Conservation (phyloP, 768 basidiomycete genomes). For the Mycena maculata region DNA sequence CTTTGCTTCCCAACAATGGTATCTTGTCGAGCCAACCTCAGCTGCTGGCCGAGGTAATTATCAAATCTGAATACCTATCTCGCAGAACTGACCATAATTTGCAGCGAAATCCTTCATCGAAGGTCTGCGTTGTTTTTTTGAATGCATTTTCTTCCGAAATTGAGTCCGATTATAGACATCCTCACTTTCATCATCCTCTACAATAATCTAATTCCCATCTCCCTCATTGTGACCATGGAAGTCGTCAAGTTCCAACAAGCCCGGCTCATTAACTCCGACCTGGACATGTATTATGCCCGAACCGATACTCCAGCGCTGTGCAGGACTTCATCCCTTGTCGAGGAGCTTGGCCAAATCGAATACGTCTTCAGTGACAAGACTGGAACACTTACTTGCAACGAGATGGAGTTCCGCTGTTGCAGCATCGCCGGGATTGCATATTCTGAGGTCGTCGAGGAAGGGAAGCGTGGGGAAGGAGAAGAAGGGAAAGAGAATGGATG, state of each 20-base stretch:
- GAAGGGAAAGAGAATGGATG: constrained; percentile 70
- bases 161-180: constrained; percentile 70
- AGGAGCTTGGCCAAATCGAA: constrained; percentile 98
- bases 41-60: constrained; percentile 72
- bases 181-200: constrained; percentile 98
- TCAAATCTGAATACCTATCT: constrained; percentile 8
- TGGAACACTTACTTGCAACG: constrained; percentile 95
- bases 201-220: constrained; percentile 99
- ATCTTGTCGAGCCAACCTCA: constrained; percentile 74
- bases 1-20: constrained; percentile 90
- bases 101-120: constrained; percentile 85
- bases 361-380: constrained; percentile 97
- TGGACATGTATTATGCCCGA: constrained; percentile 97
- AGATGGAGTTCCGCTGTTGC: constrained; percentile 97
- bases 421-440: constrained; percentile 91
- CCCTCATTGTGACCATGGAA: constrained; percentile 99
- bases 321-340: constrained; percentile 97
- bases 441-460: constrained; percentile 91
- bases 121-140: constrained; percentile 57
- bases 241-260: constrained; percentile 99
- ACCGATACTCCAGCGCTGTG: constrained; percentile 98
- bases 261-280: constrained; percentile 94
- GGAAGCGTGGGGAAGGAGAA: constrained; percentile 73
- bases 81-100: constrained; percentile 15
- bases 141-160: constrained; percentile 31